Conservation (phyloP, 2,329 filamentous ascomycete genomes). For the Phialemoniopsis sp. region DNA sequence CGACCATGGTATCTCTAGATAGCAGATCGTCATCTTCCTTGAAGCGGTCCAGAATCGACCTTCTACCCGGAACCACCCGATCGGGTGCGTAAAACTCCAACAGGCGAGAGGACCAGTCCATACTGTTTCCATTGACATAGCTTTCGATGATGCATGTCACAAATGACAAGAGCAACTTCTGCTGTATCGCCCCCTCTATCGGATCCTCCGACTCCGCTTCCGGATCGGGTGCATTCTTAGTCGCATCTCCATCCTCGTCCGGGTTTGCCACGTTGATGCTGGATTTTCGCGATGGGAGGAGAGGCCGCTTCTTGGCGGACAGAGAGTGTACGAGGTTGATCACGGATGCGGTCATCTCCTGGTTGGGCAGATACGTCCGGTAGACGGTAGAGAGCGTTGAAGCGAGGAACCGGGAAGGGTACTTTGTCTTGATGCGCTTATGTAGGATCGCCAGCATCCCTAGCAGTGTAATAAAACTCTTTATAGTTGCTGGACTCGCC, state of each 20-base stretch:
- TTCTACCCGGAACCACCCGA: conserved; percentile 56
- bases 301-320: conserved; percentile 61
- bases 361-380: conserved; percentile 58
- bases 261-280: conserved; percentile 51
- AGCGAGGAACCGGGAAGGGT: conserved; percentile 74
- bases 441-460: conserved; percentile 71
- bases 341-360: conserved; percentile 65
- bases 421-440: conserved; percentile 70
- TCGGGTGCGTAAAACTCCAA: conserved; percentile 66
- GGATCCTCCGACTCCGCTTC: conserved; percentile 52
- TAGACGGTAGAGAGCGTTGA: conserved; percentile 71
- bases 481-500: conserved; percentile 15
- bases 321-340: conserved; percentile 69
- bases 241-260: conserved; percentile 49
- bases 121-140: conserved; percentile 58
- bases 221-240: conserved; percentile 56
- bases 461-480: conserved; percentile 61
- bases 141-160: conserved; percentile 73
- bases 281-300: conserved; percentile 54
- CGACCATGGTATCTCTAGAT: conserved; percentile 62
- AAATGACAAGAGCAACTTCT: conserved; percentile 67
- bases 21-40: conserved; percentile 58
- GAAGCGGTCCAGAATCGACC: conserved; percentile 57
- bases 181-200: conserved; percentile 58
- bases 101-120: conserved; percentile 61